phyloP scores from a whole-genome alignment of 176 grass and related monocot genomes.

The Ananas comosus region DNA sequence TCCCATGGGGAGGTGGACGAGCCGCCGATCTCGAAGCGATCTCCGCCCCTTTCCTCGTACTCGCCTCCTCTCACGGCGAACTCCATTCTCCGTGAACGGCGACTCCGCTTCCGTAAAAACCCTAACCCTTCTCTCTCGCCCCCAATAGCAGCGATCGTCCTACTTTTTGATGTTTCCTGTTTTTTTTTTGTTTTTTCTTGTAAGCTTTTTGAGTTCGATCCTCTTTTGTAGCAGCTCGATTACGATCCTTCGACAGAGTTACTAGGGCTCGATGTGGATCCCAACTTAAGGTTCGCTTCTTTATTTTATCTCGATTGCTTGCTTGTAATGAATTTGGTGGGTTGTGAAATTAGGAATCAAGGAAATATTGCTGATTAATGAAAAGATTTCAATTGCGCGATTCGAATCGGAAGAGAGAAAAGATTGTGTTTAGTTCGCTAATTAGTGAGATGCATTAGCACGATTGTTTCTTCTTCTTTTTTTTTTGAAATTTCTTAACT shows the following conservation, averaged over 20 bases:
- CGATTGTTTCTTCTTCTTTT: neutral
- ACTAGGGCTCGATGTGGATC: conserved; percentile 31
- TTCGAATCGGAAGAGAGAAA: too few species aligned
- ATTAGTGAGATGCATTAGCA: too few species aligned
- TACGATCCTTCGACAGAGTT: conserved; percentile 45
- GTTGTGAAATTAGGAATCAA: too few species aligned
- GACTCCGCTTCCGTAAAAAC: conserved; percentile 11
- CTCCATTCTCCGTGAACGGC: conserved; percentile 9
- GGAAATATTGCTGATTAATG: too few species aligned
- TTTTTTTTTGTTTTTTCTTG: neutral
- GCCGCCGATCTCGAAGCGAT: conserved; percentile 9
- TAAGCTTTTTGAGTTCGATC: neutral
- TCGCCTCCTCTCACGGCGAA: conserved; percentile 5
- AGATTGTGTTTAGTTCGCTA: too few species aligned
- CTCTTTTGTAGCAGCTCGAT: conserved; percentile 36
- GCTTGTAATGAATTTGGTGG: too few species aligned
- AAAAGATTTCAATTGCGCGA: too few species aligned
- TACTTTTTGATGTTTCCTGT: neutral
- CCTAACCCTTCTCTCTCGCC: neutral
- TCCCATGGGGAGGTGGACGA: conserved; percentile 4
- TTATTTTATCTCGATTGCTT: neutral
- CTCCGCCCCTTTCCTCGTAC: conserved; percentile 6
- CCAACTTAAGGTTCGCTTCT: conserved; percentile 26
- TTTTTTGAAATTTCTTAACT: neutral
- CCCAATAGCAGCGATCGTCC: neutral